phyloP scores from a whole-genome alignment of 768 basidiomycete genomes.

The Boletus eberwhitei region DNA sequence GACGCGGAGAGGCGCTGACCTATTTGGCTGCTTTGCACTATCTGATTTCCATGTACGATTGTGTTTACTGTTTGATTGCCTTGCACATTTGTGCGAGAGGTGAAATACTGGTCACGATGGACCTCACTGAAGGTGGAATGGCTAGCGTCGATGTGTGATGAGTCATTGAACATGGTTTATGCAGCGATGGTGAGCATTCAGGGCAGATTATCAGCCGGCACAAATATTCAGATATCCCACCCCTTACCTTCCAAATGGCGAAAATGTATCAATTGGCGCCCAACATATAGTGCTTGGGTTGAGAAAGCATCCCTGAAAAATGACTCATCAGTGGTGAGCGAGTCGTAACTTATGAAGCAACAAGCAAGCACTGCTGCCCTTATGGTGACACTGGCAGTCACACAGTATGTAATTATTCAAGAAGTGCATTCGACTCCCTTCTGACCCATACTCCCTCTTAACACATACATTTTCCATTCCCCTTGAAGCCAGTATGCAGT shows the following conservation, averaged over 20 bases:
- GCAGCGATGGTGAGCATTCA: background rate
- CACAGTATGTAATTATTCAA: too few relatives aligned
- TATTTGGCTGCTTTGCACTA: constrained; percentile 2
- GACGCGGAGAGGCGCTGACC: background rate
- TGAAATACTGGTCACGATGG: constrained; percentile 12
- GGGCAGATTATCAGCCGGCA: background rate
- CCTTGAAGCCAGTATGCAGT: too few relatives aligned
- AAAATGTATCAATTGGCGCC: background rate
- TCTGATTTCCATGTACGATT: constrained; percentile 16
- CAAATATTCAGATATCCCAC: background rate
- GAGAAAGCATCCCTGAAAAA: too few relatives aligned
- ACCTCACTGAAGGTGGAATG: constrained; percentile 20
- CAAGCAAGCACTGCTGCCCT: too few relatives aligned
- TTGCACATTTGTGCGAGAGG: background rate
- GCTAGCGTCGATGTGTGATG: constrained; percentile 13
- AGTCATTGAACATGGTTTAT: constrained; percentile 18
- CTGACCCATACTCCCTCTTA: too few relatives aligned
- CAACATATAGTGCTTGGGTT: background rate
- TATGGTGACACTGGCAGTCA: too few relatives aligned
- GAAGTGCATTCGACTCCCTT: too few relatives aligned
- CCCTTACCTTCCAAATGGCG: background rate
- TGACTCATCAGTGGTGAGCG: too few relatives aligned
- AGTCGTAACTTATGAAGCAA: too few relatives aligned
- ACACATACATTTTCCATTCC: too few relatives aligned
- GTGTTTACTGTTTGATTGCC: constrained; percentile 16